Conservation (phyloP, 306 rosid species). For the Canavalia ensiformis region DNA sequence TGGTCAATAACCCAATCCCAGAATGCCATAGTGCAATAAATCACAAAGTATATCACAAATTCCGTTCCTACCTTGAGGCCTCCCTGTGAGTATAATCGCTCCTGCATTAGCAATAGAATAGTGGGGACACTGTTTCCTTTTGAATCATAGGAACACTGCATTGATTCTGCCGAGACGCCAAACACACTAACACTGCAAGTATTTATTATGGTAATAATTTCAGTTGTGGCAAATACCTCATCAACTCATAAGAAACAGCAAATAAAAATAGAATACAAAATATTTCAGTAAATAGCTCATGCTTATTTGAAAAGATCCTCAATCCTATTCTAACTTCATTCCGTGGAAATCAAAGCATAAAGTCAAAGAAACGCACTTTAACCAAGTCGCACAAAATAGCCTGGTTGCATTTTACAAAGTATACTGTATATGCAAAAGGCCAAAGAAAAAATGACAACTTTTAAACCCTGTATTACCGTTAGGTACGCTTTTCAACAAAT, state of each 20-base stretch:
- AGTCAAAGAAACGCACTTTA: conserved; percentile 18
- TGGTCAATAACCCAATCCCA: background rate
- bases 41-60: conserved; percentile 5
- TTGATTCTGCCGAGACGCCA: conserved; percentile 98
- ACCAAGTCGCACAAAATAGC: background rate
- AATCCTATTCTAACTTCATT: conserved; percentile 11
- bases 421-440: conserved; percentile 10
- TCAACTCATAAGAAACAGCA: background rate
- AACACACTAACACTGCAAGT: conserved; percentile 84
- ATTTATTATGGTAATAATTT: conserved; percentile 4
- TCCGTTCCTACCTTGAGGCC: conserved; percentile 84
- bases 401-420: conserved; percentile 11
- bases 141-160: conserved; percentile 93
- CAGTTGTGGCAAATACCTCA: background rate
- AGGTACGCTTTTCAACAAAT: conserved; percentile 34
- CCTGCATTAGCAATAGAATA: conserved; percentile 91
- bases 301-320: background rate
- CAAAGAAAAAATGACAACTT: conserved; percentile 31
- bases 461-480: conserved; percentile 45
- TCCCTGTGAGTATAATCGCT: conserved; percentile 83
- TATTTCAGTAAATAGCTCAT: background rate
- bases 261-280: background rate
- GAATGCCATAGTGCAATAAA: background rate
- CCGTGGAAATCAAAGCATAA: conserved; percentile 26
- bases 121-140: conserved; percentile 95